Evolutionary conservation across 2,329 filamentous ascomycete genomes (phyloP), one percentile per base, ranked within the genome.

Genomic region (Clonostachys rosea): DNA sequence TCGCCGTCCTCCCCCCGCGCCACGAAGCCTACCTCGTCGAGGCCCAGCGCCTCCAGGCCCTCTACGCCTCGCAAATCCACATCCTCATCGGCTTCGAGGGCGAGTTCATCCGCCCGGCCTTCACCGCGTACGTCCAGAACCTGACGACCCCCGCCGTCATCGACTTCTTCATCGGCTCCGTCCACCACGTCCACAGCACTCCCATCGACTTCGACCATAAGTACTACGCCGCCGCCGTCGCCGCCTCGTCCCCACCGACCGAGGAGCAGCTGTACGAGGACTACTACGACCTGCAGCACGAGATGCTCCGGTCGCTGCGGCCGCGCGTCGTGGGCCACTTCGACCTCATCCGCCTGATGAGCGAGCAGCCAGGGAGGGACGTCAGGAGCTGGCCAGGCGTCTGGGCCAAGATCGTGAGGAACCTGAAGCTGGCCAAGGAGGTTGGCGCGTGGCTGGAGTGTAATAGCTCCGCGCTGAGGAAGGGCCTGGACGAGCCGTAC

Each of bases 291-390:
- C 74, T 84, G 55, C 94, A 97, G 70, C 77, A 79, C 50, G 81
- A 83, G 17, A 95, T 99, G 91, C 74, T 99, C 42, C 66, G 68
- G 46, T 74, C 78, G 8, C 66, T 96, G 53, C 71, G 73, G 55
- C 94, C 94, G 34, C 80, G 81, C 8, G 77, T 99, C 12, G 86
- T 99, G 5, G 94, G 91, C 1, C 94, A 99, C 68, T 95, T 99
- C 63, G 94, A 99, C 68, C 79, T 99, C 17, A 86, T 97, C 47
- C 76, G 92, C 12, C 70, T 99, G 52, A 76, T 94, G 63, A 91
- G 87, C 56, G 78, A 82, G 48, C 75, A 87, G 17, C 85, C 87
- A 0, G 79, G 78, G 43, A 65, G 78, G 37, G 81, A 84, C 52
- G 73, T 90, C 49, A 70, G 70, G 37, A 61, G 61, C 42, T 83